Evolutionary conservation across 352 stramenopile genomes (phyloP), one percentile per base, ranked within the genome.

Genomic region (Globisporangium apiculatum): DNA sequence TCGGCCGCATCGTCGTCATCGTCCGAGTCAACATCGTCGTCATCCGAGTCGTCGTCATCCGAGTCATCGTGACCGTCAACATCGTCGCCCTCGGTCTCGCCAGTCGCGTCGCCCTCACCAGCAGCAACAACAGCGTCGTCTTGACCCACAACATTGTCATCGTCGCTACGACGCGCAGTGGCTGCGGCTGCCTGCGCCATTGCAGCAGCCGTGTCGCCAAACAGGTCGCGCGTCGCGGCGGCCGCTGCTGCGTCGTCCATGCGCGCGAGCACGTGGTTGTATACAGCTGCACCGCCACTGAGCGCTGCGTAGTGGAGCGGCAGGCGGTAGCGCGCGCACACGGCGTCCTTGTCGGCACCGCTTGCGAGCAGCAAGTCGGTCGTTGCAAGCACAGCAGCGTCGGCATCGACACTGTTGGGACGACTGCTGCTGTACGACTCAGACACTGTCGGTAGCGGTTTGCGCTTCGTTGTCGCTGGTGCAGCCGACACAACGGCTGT

Each of bases 261-360:
- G 57, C 83, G 83, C 8, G 61, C 65, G 36, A 71, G 17, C 24
- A 95, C 24, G 59, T 73, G 82, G 0, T 79, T 55, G 40, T 80
- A 93, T 14, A 89, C 62, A 14, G 76, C 73, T 8, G 68, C 58
- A n/a, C 73, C 79, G 1, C 83, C 83, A 58, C 81, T 79, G 42
- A 87, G 56, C 6, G 81, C 81, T 12, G 82, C 86, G 54, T 89
- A 93, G 57, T 95, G 83, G 15, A 95, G 67, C 14, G 83, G 76
- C 10, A 79, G 73, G 8, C 86, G 74, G 55, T 89, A 93, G 41
- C 79, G 56, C 41, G 83, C 71, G 56, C 82, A 91, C 38, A 88
- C 82, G 7, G 75, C 75, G 18, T 70, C 69, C 47, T 78, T 65
- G 45, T 92, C 72, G 3, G 83, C 86, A 3, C 75, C 73, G 51